Evolutionary conservation across 2,329 filamentous ascomycete species (phyloP).

Genomic region (Fusarium piperis): DNA sequence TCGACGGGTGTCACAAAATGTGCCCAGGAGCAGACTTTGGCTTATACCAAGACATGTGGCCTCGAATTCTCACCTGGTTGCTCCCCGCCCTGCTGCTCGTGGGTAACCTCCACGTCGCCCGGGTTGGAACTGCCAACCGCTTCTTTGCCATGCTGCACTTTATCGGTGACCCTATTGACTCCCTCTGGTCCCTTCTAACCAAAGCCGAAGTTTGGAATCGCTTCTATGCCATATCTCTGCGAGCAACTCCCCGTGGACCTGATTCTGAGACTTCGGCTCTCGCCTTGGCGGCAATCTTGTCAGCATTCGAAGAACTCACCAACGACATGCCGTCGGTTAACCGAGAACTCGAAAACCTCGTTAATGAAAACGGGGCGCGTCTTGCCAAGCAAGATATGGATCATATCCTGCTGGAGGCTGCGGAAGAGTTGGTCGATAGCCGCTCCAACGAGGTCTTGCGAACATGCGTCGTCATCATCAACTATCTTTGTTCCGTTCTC

Average conservation of each 20-base stretch:
- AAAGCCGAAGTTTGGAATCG: slow-evolving; percentile 8
- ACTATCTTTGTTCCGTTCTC: slow-evolving; percentile 15
- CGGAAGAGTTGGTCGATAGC: slow-evolving; percentile 1
- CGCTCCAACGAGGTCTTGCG: slow-evolving; percentile 13
- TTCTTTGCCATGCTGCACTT: slow-evolving; percentile 1
- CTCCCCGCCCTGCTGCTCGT: slow-evolving; percentile 19
- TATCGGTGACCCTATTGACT: slow-evolving; percentile 17
- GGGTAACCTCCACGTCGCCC: slow-evolving; percentile 14
- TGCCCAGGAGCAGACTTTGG: slow-evolving; percentile 10
- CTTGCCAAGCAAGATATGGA: neutral
- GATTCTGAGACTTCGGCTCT: neutral
- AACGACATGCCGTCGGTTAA: slow-evolving; percentile 11
- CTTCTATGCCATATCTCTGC: neutral
- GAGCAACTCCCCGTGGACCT: neutral
- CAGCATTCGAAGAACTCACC: slow-evolving; percentile 21
- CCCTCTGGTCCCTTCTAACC: neutral
- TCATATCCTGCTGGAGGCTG: neutral
- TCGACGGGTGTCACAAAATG: slow-evolving; percentile 39
- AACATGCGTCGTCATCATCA: slow-evolving; percentile 11
- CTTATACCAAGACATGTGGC: slow-evolving; percentile 22
- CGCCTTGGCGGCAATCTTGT: slow-evolving; percentile 7
- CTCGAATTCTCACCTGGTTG: slow-evolving; percentile 18
- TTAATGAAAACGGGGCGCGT: neutral
- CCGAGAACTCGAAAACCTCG: slow-evolving; percentile 3
- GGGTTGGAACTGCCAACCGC: slow-evolving; percentile 5